Base-by-base conservation (phyloP, 2,329 filamentous ascomycete genomes). In the Pezicula rhizophila region DNA sequence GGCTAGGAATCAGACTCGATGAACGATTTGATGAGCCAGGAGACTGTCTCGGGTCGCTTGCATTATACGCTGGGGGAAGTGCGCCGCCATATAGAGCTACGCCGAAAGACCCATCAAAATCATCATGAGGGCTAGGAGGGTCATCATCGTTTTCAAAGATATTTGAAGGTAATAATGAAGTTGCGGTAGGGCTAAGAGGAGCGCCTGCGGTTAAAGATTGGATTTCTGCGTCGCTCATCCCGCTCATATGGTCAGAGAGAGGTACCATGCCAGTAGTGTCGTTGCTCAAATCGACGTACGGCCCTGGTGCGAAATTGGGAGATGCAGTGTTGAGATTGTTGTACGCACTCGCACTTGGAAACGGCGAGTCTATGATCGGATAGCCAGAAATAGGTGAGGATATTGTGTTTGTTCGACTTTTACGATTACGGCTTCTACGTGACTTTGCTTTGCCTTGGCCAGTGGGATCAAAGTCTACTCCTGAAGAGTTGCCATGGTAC, bases 151-250 rank as follows among this genome's bases (percentile, higher is more conserved):
- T 81, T 5, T 68, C 66, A 48, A 79, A 76, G 4, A 85, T 70
- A 51, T 79, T 80, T 1, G 87, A 86, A 0, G 88, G 88, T 14
- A 95, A 69, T 3, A 92, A 72, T 14, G 84, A 78, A 25, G 85
- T 82, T 2, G 87, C 88, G 4, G 85, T 86, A 2, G 88, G 88
- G 58, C 86, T 91, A 64, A 92, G 78, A 1, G 85, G 85, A 2
- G 85, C 87, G 25, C 79, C 82, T 15, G 75, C 77, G 3, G 76
- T 81, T 33, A 85, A 64, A 15, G 74, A 74, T 50, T 79, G 79
- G 4, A 84, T 68, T 15, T 85, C 82, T 2, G 80, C 76, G 28
- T 87, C 84, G 5, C 79, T 80, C 47, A 82, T 72, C 8, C 64
- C 59, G 52, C 69, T 55, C 52, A 70, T 57, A 57, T 66, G 58